Evolutionary conservation across 2,329 filamentous ascomycete species (phyloP).

Genomic region (Paecilomyces sp.): DNA sequence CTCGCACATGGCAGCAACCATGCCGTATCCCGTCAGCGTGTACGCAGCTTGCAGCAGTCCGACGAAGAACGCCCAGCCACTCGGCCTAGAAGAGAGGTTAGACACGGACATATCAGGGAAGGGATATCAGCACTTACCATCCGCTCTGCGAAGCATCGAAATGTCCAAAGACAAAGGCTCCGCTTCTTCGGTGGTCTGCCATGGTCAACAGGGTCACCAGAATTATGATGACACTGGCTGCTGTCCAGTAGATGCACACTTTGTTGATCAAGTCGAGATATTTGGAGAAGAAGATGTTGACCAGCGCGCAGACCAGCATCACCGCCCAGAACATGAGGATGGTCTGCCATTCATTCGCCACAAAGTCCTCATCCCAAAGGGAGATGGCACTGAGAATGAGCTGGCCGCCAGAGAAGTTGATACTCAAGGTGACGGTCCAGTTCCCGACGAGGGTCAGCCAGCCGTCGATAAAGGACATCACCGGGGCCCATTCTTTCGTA

Average conservation of each 20-base stretch:
- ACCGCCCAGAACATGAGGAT: constrained; percentile 66
- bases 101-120: neutral
- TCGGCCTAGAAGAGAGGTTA: constrained; percentile 38
- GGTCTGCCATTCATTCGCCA: constrained; percentile 61
- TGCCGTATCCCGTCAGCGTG: constrained; percentile 53
- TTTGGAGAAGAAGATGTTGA: constrained; percentile 59
- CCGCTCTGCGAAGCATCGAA: constrained; percentile 60
- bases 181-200: constrained; percentile 51
- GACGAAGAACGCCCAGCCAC: constrained; percentile 66
- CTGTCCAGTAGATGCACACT: constrained; percentile 67
- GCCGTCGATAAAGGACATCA: constrained; percentile 63
- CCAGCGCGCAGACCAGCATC: constrained; percentile 55
- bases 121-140: constrained; percentile 38
- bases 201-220: constrained; percentile 56
- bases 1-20: constrained; percentile 67
- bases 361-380: constrained; percentile 64
- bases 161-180: constrained; percentile 60
- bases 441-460: constrained; percentile 68
- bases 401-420: constrained; percentile 67
- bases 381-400: constrained; percentile 61
- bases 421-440: constrained; percentile 60
- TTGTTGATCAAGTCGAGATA: constrained; percentile 65
- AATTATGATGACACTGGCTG: constrained; percentile 59
- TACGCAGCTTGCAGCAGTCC: constrained; percentile 58
- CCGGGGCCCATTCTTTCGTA: constrained; percentile 57